A percentile compares a stretch with the other conserved stretches of the same genome.
Conservation (phyloP, 805 yeast species). For the Candida qinlingensis region DNA sequence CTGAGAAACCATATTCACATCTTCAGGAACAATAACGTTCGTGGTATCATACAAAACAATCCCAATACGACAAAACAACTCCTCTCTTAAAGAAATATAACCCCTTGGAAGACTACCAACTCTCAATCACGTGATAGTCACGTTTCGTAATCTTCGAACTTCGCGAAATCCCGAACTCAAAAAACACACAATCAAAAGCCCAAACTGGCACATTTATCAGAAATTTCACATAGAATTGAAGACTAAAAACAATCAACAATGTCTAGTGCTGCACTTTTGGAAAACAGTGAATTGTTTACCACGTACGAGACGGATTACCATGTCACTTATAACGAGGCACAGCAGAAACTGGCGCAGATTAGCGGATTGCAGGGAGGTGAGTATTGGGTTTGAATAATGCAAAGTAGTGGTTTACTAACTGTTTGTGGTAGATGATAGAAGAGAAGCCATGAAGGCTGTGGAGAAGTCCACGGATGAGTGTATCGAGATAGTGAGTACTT, state of each 20-base stretch:
- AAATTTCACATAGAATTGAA: too few relatives aligned
- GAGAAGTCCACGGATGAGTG: slow-evolving; percentile 76
- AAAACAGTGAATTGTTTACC: slow-evolving; percentile 22
- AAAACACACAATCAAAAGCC: background rate
- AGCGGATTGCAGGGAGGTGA: slow-evolving; percentile 41
- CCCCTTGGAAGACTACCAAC: too few relatives aligned
- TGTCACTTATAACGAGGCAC: slow-evolving; percentile 64
- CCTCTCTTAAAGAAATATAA: slow-evolving; percentile 35
- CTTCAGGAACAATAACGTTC: background rate
- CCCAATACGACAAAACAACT: slow-evolving; percentile 30
- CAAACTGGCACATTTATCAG: too few relatives aligned
- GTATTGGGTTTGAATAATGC: slow-evolving; percentile 7
- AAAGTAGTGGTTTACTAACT: background rate
- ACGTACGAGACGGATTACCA: slow-evolving; percentile 41
- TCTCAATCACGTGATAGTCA: too few relatives aligned
- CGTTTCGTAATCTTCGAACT: too few relatives aligned
- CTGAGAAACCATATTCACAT: background rate
- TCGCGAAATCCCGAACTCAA: background rate
- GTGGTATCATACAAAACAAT: background rate
- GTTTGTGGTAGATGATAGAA: slow-evolving; percentile 38
- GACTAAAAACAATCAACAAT: slow-evolving; percentile 3
- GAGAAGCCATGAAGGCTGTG: slow-evolving; percentile 49
- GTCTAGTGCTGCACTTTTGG: slow-evolving; percentile 23
- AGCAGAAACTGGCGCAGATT: slow-evolving; percentile 54
- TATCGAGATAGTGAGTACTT: slow-evolving; percentile 47